A percentile compares a stretch with the other conserved stretches of the same genome.
phyloP scores from a whole-genome alignment of 75 land plant species.

The Cunninghamia lanceolata region DNA sequence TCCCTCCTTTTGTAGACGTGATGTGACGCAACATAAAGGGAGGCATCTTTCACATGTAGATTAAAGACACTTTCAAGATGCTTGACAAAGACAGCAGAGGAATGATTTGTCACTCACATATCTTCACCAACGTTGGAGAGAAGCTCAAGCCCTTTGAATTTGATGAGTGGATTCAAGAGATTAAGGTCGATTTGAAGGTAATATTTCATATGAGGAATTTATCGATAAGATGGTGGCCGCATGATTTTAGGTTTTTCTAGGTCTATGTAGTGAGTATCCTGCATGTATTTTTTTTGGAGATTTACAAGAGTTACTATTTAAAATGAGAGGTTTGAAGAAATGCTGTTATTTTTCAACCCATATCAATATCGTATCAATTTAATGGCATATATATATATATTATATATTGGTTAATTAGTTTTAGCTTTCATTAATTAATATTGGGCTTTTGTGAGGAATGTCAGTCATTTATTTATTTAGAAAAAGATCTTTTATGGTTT shows the following conservation, averaged over 20 bases:
- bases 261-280: neutral
- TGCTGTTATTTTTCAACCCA: neutral
- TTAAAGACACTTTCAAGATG: conserved; percentile 76
- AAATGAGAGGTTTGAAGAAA: neutral
- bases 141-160: conserved; percentile 70
- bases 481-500: too few relatives aligned
- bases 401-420: too few relatives aligned
- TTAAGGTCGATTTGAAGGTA: conserved; percentile 64
- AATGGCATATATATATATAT: too few relatives aligned
- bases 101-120: conserved; percentile 51
- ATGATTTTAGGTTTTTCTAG: neutral
- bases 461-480: too few relatives aligned
- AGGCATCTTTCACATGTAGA: conserved; percentile 61
- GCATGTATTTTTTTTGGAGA: neutral
- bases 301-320: too few relatives aligned
- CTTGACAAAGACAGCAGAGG: conserved; percentile 77
- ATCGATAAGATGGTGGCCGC: conserved; percentile 56
- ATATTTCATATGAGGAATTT: conserved; percentile 64
- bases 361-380: too few relatives aligned
- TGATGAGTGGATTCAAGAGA: conserved; percentile 76
- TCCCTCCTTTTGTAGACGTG: conserved; percentile 56
- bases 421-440: too few relatives aligned
- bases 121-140: conserved; percentile 62
- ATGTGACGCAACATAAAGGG: conserved; percentile 53
- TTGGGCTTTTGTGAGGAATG: too few relatives aligned